Base-by-base conservation (phyloP, 768 basidiomycete genomes). In the Trametes punicea region DNA sequence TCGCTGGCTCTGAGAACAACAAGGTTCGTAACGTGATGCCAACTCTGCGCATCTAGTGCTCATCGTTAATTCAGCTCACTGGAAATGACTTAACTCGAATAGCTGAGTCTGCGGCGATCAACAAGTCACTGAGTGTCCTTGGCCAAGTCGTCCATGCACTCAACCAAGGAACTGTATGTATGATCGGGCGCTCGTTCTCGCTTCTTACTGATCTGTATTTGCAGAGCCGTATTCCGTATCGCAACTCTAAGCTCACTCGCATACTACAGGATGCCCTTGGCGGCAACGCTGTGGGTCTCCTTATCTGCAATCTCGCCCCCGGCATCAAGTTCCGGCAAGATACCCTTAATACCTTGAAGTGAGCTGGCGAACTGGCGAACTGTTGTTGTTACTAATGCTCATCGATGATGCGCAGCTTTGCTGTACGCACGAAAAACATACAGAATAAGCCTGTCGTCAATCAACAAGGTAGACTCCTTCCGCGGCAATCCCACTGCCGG, bases 281-380 rank as follows among this genome's bases (percentile, higher is more conserved):
- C 20, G 93, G 93, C 11, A 77, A 81, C 2, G 87, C 89, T 0
- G 77, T 90, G 9, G 89, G 89, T 1, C 72, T 95, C 20, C 74
- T 95, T 38, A 90, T 96, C 29, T 93, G 91, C 70, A 93, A 93
- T 63, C 74, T 96, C 8, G 89, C 93, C 9, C 92, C 93, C 15
- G 90, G 89, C 1, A 73, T 72, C 30, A 92, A 85, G 68, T 93
- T 92, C 62, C 76, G 89, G 51, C 85, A 90, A 68, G 93, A 95
- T 70, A 93, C 92, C 4, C 75, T 94, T 15, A 93, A 94, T 68
- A 95, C 93, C 4, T 77, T 96, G n/a, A 93, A 93, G 91, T 90
- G 64, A 46, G 59, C 52, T 20, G 3, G 11, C 11, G 25, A 2
- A 18, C 39, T 34, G 8, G 2, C 15, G 0, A 16, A 11, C 21